Base-by-base conservation (phyloP, 805 yeast species). In the Wickerhamomyces ciferrii region DNA sequence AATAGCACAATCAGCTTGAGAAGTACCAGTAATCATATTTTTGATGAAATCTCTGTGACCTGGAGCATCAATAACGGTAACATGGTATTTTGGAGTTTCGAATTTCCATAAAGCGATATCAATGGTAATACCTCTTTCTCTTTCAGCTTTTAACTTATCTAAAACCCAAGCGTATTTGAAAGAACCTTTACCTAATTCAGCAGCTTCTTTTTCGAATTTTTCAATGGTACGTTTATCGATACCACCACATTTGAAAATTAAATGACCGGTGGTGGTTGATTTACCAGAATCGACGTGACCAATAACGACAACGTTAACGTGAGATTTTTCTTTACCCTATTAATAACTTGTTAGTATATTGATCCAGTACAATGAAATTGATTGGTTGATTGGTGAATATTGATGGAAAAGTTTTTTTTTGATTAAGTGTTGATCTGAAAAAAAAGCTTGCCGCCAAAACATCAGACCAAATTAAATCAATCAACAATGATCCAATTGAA, bases 281-380 rank as follows among this genome's bases (percentile, higher is more conserved):
- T 87, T 87, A 79, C 92, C 92, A 69, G 97, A 91, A 80, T 92
- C 98, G 97, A 94, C 98, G 96, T 92, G 98, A 79, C 98, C 99
- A 77, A 92, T 92, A 74, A 94, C 98, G 77, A 94, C 99, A 79
- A 92, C 96, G 96, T 92, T 92, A 82, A 92, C 87, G 87, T 92
- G 98, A 78, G 81, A 69, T 87, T 92, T 91, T 70, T 83, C 96
- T 78, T 89, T 89, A 84, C 96, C 96, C 96, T 69, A 55, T 67
- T 56, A 66, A 45, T 35, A 44, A 14, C 31, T 42, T 56, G 58
- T 52, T 56, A 49, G 55, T 45, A 23, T 10, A 5, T 17, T 20
- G 39, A n/a, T 10, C n/a, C 18, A n/a, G 5, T n/a, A n/a, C 10
- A 32, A 5, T 8, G 18, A 11, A 36, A 36, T 36, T 20, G 24